Evolutionary conservation across 805 yeast species (phyloP), one percentile per base, ranked within the genome.

Genomic region (Nakazawaea holstii): DNA sequence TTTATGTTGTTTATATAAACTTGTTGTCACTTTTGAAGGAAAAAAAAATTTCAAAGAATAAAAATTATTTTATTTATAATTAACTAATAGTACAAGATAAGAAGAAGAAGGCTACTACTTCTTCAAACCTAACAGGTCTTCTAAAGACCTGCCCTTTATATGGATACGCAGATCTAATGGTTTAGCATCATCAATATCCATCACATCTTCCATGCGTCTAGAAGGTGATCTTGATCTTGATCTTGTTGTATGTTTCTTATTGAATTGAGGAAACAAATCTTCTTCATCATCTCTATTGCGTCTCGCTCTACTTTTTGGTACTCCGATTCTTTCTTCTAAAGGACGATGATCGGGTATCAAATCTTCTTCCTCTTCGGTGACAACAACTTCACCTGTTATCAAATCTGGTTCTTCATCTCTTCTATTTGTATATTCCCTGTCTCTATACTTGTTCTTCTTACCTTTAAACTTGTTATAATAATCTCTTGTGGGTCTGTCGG

Each of bases 221-320:
- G 48, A 39, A 24, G 64, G 63, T 24, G 52, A 48, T 41, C 56
- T 53, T 5, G 24, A 20, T 20, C 10, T 14, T 24, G 15, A 11
- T 43, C 41, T 43, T 20, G 9, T 15, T 29, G 31, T 30, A 3
- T 3, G 4, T 33, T 40, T 44, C 29, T 49, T 38, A 8, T 39
- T 36, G 36, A 61, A 57, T 35, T 61, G 53, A 1, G 73, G 72
- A 46, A 69, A 67, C 49, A 69, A 57, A 45, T 70, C 74, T 13
- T 62, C 73, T 39, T 62, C 49, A 38, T 38, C 43, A 43, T 42
- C 41, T 20, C 36, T 39, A 30, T 35, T 15, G 10, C 39, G 26
- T 15, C 31, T 28, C 20, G 42, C 38, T n/a, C 32, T 27, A 11
- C 35, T 17, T 38, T 30, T 24, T 10, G 42, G 39, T n/a, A 30